Percentiles rank a stretch among this genome's conserved stretches.
Conservation (phyloP, 192 early-diverging fungal species). For the Entomortierella chlamydospora region DNA sequence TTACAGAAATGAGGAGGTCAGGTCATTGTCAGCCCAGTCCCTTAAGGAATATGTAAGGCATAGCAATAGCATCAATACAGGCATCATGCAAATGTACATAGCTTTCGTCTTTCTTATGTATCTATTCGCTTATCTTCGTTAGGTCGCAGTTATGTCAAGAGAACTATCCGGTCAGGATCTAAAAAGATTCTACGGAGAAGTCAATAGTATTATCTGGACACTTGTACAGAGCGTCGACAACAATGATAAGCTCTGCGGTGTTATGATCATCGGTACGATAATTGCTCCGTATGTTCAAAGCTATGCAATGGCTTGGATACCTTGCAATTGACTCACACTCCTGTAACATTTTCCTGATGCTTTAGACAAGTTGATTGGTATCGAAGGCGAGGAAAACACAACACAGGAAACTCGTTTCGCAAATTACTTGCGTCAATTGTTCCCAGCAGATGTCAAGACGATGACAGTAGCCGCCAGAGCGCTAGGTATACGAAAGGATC, state of each 20-base stretch:
- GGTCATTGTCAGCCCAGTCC: slow-evolving; percentile 67
- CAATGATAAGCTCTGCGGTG: slow-evolving; percentile 83
- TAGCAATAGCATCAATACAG: neutral
- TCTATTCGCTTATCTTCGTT: neutral
- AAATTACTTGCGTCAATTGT: slow-evolving; percentile 82
- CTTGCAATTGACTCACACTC: no score
- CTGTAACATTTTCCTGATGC: no score
- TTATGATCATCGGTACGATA: slow-evolving; percentile 79
- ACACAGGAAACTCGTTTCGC: slow-evolving; percentile 81
- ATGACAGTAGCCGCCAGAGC: slow-evolving; percentile 80
- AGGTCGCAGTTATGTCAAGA: slow-evolving; percentile 56
- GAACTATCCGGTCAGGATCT: slow-evolving; percentile 80
- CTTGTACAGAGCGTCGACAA: slow-evolving; percentile 80
- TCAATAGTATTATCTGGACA: slow-evolving; percentile 85
- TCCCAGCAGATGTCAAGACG: slow-evolving; percentile 76
- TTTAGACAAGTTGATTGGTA: slow-evolving; percentile 85
- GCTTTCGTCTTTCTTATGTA: neutral
- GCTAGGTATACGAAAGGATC: slow-evolving; percentile 61
- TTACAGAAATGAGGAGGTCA: slow-evolving; percentile 70
- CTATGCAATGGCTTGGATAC: neutral
- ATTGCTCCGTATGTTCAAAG: neutral
- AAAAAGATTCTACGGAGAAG: slow-evolving; percentile 80
- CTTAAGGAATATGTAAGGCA: slow-evolving; percentile 71
- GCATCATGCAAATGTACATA: neutral
- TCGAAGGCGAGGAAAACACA: slow-evolving; percentile 84